Evolutionary conservation across 345 rosid genomes (phyloP).

Genomic region (Euphorbia pulcherrima): DNA sequence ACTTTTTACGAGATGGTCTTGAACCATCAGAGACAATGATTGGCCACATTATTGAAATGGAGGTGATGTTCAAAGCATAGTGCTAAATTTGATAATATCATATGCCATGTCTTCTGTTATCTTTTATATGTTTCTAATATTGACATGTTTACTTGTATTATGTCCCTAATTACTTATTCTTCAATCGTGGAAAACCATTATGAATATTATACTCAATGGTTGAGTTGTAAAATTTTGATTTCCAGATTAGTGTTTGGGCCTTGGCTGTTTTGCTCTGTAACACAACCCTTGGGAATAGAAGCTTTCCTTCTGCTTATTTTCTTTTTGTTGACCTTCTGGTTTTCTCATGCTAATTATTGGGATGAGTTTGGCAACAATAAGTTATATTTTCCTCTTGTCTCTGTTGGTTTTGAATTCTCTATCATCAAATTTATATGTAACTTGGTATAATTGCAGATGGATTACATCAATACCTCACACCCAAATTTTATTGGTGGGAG

Average conservation of each 20-base stretch:
- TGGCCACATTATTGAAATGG: conserved; percentile 86
- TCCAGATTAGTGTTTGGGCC: background rate
- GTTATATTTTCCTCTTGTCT: too few species aligned
- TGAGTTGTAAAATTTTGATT: background rate
- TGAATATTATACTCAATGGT: background rate
- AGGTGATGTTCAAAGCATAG: conserved; percentile 41
- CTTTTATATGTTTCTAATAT: background rate
- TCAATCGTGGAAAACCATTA: background rate
- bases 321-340: too few species aligned
- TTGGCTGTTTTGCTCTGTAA: too few species aligned
- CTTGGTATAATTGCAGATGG: conserved; percentile 56
- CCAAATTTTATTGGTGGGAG: conserved; percentile 89
- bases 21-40: conserved; percentile 93
- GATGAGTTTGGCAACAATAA: too few species aligned
- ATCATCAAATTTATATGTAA: background rate
- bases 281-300: too few species aligned
- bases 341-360: too few species aligned
- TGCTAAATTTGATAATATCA: background rate
- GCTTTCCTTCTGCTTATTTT: too few species aligned
- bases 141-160: background rate
- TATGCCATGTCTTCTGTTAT: background rate
- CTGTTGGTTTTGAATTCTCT: too few species aligned
- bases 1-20: conserved; percentile 83
- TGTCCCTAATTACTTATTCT: background rate
- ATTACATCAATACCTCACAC: conserved; percentile 89